Base-by-base conservation (phyloP, 2,329 filamentous ascomycete genomes). In the Aspergillus oerlinghausenensis region DNA sequence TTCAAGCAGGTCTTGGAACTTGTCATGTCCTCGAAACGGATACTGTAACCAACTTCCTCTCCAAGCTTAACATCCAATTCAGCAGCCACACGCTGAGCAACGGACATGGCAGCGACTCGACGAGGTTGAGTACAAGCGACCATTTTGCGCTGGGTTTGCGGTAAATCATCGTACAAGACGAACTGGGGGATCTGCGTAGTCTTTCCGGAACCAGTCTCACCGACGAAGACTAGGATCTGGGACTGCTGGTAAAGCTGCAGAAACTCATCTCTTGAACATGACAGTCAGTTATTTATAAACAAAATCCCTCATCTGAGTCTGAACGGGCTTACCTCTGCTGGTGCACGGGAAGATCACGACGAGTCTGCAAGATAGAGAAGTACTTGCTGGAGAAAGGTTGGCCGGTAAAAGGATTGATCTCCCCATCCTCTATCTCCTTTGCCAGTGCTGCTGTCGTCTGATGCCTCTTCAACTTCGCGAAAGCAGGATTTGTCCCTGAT, bases 101-200 rank as follows among this genome's bases (percentile, higher is more conserved):
- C 94, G 49, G 92, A 97, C 92, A 97, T 99, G 68, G 94, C 94
- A 58, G 95, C 94, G 55, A 99, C 94, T 84, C 94, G 90, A 74
- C 95, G 89, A 61, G 94, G 94, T 76, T 99, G 94, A 5, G 94
- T 99, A 82, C 94, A 99, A 56, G 93, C 94, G 57, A 99, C 88
- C 76, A 97, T 87, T 80, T 97, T 97, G 72, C 86, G 84, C 65
- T 87, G 86, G 61, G 86, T 80, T 68, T 97, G 90, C 26, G 94
- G 93, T 32, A 97, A 83, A 75, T 99, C 94, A 77, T 99, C 94
- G 81, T 89, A 97, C 43, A 99, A 85, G 63, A 99, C 93, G 74
- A 97, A 99, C 75, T 99, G 94, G 1, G 94, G 94, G 60, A 99
- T 97, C 80, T 99, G 94, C 0, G 94, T 99, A 4, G 94, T 99